These are phyloP conservation scores for Maudiozyma humilis DNA, from an alignment of 1,139 yeast species.

Conservation along the genomic window DNA sequence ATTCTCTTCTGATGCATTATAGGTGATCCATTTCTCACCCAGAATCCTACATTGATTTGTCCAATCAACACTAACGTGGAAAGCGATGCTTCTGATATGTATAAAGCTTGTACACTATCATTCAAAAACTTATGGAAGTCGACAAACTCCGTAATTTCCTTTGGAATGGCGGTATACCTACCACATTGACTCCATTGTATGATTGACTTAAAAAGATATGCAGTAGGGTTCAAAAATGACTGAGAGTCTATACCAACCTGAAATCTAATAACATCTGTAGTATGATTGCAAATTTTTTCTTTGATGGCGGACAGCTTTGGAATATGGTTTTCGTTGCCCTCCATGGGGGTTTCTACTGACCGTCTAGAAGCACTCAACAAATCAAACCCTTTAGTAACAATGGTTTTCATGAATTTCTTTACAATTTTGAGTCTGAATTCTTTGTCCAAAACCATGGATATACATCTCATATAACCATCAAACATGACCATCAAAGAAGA, in stretches of 20 bases:
- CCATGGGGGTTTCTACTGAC: slow-evolving; percentile 1
- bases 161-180: slow-evolving; percentile 22
- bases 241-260: slow-evolving; percentile 30
- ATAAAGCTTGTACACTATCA: slow-evolving; percentile 17
- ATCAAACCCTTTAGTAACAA: slow-evolving; percentile 19
- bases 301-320: slow-evolving; percentile 10
- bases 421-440: slow-evolving; percentile 15
- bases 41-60: slow-evolving; percentile 71
- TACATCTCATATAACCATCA: slow-evolving; percentile 41
- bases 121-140: slow-evolving; percentile 14
- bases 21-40: slow-evolving; percentile 86
- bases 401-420: slow-evolving; percentile 13
- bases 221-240: slow-evolving; percentile 29
- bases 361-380: slow-evolving; percentile 18
- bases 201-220: slow-evolving; percentile 27
- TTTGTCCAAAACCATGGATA: slow-evolving; percentile 22
- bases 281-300: slow-evolving; percentile 23
- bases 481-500: slow-evolving; percentile 51
- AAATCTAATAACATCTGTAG: slow-evolving; percentile 20
- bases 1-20: slow-evolving; percentile 71
- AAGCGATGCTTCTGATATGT: slow-evolving; percentile 55
- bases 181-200: slow-evolving; percentile 31
- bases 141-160: slow-evolving; percentile 11
- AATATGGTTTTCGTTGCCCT: background rate
- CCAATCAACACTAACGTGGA: slow-evolving; percentile 65